Conservation (phyloP, 169 alveolate species). For the Ichthyophthirius multifiliis region DNA sequence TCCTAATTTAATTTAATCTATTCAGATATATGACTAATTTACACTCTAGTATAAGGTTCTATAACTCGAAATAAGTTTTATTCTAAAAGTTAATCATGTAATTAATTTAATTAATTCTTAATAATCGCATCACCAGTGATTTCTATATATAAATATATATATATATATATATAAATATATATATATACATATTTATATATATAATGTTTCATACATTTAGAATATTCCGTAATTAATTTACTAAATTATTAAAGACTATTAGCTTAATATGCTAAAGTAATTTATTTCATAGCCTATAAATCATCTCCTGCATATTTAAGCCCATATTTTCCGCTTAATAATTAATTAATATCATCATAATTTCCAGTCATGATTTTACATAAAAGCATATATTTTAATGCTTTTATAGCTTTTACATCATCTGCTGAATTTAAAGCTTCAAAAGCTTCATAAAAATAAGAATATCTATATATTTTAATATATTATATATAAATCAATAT, state of each 20-base stretch:
- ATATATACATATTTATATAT: background rate
- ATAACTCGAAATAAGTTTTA: slow-evolving; percentile 76
- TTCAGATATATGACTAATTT: slow-evolving; percentile 71
- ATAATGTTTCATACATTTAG: background rate
- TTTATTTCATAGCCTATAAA: slow-evolving; percentile 34
- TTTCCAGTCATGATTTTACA: slow-evolving; percentile 90
- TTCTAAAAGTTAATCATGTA: slow-evolving; percentile 74
- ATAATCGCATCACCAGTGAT: slow-evolving; percentile 60
- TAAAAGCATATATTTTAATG: slow-evolving; percentile 90
- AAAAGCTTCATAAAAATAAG: slow-evolving; percentile 95
- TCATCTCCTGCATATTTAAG: slow-evolving; percentile 42
- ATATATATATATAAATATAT: no score
- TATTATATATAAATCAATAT: background rate
- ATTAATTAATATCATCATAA: slow-evolving; percentile 69
- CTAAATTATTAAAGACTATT: slow-evolving; percentile 33
- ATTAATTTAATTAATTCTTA: slow-evolving; percentile 51
- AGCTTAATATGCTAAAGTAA: slow-evolving; percentile 20
- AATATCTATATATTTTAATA: slow-evolving; percentile 51
- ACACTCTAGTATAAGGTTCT: slow-evolving; percentile 80
- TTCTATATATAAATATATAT: slow-evolving; percentile 11
- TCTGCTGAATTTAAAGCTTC: slow-evolving; percentile 92
- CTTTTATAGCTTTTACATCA: slow-evolving; percentile 80
- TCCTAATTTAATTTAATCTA: slow-evolving; percentile 60
- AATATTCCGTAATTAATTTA: slow-evolving; percentile 9
- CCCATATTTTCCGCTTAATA: slow-evolving; percentile 40